Base-by-base conservation (phyloP, 495 filamentous ascomycete genomes). In the Recurvomyces mirabilis region DNA sequence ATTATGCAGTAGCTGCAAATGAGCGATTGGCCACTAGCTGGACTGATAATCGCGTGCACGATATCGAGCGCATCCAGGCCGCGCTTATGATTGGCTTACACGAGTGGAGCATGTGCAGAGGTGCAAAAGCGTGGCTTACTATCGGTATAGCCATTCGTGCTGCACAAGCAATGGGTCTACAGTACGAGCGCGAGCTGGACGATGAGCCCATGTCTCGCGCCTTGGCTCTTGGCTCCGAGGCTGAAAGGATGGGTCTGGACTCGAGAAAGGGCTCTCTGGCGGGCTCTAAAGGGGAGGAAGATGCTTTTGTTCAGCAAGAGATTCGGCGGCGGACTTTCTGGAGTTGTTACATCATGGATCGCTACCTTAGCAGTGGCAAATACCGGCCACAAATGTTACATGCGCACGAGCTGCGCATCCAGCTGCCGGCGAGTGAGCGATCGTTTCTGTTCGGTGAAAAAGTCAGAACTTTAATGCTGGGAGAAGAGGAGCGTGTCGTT, bases 311-410 rank as follows among this genome's bases (percentile, higher is more conserved):
- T 28, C 68, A 78, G 6, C 80, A 80, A 53, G 86, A 93, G 61
- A 75, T 86, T 13, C 72, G 77, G 54, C 74, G 86, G 25, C 78
- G 86, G 20, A 89, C 85, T 4, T 86, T 89, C 59, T 94, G 84
- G 72, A 84, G 84, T 43, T 85, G 83, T 49, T 83, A 88, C 52
- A 77, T 89, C 40, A 71, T 93, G 47, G 86, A 94, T 57, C 74
- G 84, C 12, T 81, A 82, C 56, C 62, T 91, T 24, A 77, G 79
- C 40, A 84, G 79, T 53, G 84, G 84, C 19, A 81, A 83, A 53
- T 78, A 79, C 47, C 72, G 84, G 6, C 77, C 79, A 1, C 73
- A 76, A 13, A 82, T 82, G 65, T 73, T 87, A 43, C 68, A 69
- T 15, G 68, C 75, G 14, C 73, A 78, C 35, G 80, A 86, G 38